Percentiles rank a stretch among this genome's conserved stretches.
These are phyloP conservation scores for Leccinum uliginosum DNA, from an alignment of 768 basidiomycete species.

Conservation along the genomic window DNA sequence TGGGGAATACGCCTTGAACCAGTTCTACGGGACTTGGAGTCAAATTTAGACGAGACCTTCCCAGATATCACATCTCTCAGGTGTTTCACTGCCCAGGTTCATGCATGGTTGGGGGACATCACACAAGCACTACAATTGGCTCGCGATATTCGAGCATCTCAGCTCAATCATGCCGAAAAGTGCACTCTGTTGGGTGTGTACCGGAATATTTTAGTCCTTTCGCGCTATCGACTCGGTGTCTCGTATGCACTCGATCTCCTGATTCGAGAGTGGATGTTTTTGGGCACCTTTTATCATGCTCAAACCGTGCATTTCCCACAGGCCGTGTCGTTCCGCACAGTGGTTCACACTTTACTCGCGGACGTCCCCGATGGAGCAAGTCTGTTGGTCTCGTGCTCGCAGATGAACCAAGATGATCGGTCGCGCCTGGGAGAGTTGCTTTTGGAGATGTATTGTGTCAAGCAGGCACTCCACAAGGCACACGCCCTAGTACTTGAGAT, in stretches of 20 bases:
- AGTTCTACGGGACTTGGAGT: constrained; percentile 28
- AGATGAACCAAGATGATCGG: constrained; percentile 27
- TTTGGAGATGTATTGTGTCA: constrained; percentile 36
- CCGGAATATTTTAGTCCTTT: constrained; percentile 35
- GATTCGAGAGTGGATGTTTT: constrained; percentile 34
- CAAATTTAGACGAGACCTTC: constrained; percentile 19
- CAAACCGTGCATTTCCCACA: constrained; percentile 6
- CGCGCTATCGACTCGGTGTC: constrained; percentile 31
- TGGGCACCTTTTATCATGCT: constrained; percentile 23
- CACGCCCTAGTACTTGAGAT: constrained; percentile 40
- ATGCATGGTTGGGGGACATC: constrained; percentile 36
- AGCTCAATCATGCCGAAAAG: constrained; percentile 19
- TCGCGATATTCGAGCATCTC: constrained; percentile 21
- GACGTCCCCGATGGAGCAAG: constrained; percentile 32
- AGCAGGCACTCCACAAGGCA: constrained; percentile 33
- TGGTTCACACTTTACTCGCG: constrained; percentile 24
- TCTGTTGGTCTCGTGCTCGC: constrained; percentile 19
- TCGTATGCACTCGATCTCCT: constrained; percentile 36
- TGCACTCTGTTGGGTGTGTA: constrained; percentile 30
- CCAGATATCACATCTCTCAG: constrained; percentile 15
- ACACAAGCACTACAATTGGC: constrained; percentile 31
- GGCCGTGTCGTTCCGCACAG: constrained; percentile 26
- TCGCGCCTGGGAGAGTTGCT: constrained; percentile 37
- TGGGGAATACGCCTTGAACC: constrained; percentile 39
- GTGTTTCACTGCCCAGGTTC: constrained; percentile 31